Evolutionary conservation across 2,329 filamentous ascomycete species (phyloP), one percentile per base, ranked within the genome.

Genomic region (Fusarium paranaense): DNA sequence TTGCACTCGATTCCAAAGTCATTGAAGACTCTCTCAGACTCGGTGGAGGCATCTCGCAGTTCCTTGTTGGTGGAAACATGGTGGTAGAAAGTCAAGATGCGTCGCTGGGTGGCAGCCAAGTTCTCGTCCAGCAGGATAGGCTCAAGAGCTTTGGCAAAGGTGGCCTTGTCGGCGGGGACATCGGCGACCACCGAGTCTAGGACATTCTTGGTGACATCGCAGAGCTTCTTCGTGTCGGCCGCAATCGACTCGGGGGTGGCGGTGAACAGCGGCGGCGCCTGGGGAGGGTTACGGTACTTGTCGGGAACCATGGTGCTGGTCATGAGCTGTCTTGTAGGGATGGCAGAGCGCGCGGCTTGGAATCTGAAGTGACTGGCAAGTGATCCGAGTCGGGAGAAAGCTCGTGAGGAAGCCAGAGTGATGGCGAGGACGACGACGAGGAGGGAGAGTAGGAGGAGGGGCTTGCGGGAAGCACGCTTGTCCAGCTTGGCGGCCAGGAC

Each of bases 1-100:
- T 87, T 89, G 64, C 91, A 90, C 83, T 97, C 94, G 74, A 96
- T 95, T 64, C 86, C 84, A 78, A 94, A 95, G 74, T 95, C 92
- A 78, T 94, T 90, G 85, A 95, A 89, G 70, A 94, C 85, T 83
- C 92, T 91, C 81, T 95, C 92, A 0, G 94, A 92, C 80, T 95
- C 90, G 70, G 91, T 93, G 4, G 92, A 94, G 16, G 93, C 93
- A 83, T 95, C 91, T 38, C 94, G 90, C 56, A 97, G 86, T 63
- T 87, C 88, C 71, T 89, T 87, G 78, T 94, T 87, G 1, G 88
- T 89, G 20, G 92, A 95, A 5, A 96, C 93, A 73, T 94, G 91
- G 79, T 95, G 92, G 82, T 95, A 96, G 84, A 97, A 95, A 73
- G 91, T 91, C 62, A 95, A 84, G 73, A 95, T 95, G 69, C 91